Conservation (phyloP, 306 rosid genomes). For the Inga leiocalycina region DNA sequence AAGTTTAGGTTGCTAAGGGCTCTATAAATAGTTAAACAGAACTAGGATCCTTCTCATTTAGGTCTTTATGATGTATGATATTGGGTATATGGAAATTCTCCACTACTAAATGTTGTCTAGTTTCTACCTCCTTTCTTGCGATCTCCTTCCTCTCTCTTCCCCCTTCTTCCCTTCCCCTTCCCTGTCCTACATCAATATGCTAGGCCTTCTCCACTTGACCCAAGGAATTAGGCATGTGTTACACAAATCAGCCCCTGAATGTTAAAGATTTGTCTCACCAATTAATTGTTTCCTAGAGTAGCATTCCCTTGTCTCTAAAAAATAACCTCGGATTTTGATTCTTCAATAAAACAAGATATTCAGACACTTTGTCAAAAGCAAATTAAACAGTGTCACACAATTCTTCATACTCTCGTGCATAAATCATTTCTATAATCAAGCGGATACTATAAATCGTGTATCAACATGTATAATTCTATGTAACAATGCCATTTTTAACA, state of each 20-base stretch:
- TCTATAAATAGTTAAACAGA: background rate
- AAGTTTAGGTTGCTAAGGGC: background rate
- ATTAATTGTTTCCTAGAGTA: background rate
- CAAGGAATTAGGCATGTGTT: background rate
- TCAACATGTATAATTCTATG: background rate
- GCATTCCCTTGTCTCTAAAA: background rate
- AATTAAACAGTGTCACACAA: background rate
- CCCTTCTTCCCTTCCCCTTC: background rate
- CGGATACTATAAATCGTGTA: background rate
- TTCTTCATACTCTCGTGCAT: background rate
- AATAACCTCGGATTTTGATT: background rate
- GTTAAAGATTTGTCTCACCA: background rate
- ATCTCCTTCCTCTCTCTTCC: background rate
- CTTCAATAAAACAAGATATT: background rate
- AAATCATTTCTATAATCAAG: background rate
- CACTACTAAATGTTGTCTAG: background rate
- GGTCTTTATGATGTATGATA: background rate
- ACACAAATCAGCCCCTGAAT: background rate
- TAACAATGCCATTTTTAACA: constrained; percentile 14
- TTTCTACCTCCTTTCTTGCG: background rate
- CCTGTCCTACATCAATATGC: background rate
- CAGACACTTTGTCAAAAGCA: background rate
- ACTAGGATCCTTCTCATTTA: background rate
- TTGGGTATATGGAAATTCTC: background rate
- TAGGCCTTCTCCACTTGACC: background rate